Evolutionary conservation across 495 filamentous ascomycete genomes (phyloP), one percentile per base, ranked within the genome.

Genomic region (Sphaerosporella brunnea): DNA sequence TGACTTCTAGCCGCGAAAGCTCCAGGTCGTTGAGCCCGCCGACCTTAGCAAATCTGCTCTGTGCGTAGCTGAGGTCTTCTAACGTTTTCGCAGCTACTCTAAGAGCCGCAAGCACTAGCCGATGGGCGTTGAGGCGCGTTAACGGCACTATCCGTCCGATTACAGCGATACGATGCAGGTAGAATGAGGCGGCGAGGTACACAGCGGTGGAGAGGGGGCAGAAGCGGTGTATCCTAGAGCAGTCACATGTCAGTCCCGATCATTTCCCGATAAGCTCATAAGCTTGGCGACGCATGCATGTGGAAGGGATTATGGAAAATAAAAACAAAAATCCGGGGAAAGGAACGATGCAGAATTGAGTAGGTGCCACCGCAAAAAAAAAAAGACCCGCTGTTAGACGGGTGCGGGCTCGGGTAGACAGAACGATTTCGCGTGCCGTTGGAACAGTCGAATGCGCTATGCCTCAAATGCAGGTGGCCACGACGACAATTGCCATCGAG

Each of bases 171-270:
- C 75, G 72, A 55, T 84, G 79, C 44, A 94, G 85, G 62, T 96
- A 96, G n/a, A 79, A 65, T 37, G 83, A 84, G 1, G 90, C 78
- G 1, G 90, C 85, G n/a, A 97, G 76, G 55, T 90, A 93, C 25
- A 95, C 92, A 13, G 77, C 87, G 2, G 90, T 88, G n/a, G 85
- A 92, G 75, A 95, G 81, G 18, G 92, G 88, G 53, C 90, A 97
- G 62, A 78, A 96, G 30, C 69, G 71, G 61, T 96, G 88, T 40
- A 96, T 74, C 45, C 58, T 61, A 5, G 28, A 32, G 13, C 5
- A 5, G 13, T 32, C 28, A 32, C 28, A 32, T 32, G 28, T 32
- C 28, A 32, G 28, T 32, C 13, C n/a, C n/a, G n/a, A n/a, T n/a
- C n/a, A n/a, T n/a, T n/a, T n/a, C n/a, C n/a, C n/a, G n/a, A n/a